Evolutionary conservation across 176 grass and related monocot genomes (phyloP).

Genomic region (sorghum (Sorghum bicolor)): Sorghum_bicolor_NCBIv3 NC_012871.2:66971501-66972000

Average conservation of each 20-base stretch:
- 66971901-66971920: background rate
- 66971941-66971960: background rate
- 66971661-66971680: background rate
- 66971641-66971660: background rate
- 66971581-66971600: background rate
- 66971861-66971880: background rate
- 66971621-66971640: background rate
- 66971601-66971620: background rate
- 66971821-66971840: background rate
- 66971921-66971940: background rate
- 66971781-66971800: background rate
- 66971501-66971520: background rate
- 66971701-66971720: background rate
- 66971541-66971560: slow-evolving; percentile 1
- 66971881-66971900: background rate
- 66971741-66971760: slow-evolving; percentile 17
- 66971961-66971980: background rate
- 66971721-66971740: background rate
- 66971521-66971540: background rate
- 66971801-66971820: background rate
- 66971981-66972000: background rate
- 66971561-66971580: slow-evolving; percentile 7
- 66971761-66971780: background rate
- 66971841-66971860: background rate
- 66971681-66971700: background rate